A percentile compares a stretch with the other conserved stretches of the same genome.
Conservation (phyloP, 2,329 filamentous ascomycete genomes). For the Aspergillus tanneri region DNA sequence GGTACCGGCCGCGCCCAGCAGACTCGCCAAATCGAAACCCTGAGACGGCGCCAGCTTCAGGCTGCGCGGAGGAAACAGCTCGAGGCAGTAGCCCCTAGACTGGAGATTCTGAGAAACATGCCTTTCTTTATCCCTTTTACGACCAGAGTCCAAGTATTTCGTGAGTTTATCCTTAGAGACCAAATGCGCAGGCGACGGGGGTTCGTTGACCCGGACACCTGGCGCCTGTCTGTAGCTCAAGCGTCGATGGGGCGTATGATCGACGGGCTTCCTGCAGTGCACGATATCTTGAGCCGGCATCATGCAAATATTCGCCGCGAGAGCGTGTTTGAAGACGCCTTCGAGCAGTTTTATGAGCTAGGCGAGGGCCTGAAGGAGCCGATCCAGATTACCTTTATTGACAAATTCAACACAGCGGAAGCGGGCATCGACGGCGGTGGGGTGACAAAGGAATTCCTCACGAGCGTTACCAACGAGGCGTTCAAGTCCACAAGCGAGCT, state of each 20-base stretch:
- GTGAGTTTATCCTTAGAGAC: constrained; percentile 85
- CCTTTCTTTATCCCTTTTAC: constrained; percentile 95
- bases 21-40: constrained; percentile 60
- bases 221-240: constrained; percentile 63
- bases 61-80: constrained; percentile 68
- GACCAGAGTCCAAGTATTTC: constrained; percentile 86
- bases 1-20: constrained; percentile 63
- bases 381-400: constrained; percentile 94
- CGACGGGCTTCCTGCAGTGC: constrained; percentile 40
- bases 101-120: constrained; percentile 93
- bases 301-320: constrained; percentile 77
- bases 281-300: constrained; percentile 56
- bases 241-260: constrained; percentile 38
- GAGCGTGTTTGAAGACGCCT: constrained; percentile 81
- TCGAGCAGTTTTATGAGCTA: constrained; percentile 75
- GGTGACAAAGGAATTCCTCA: constrained; percentile 96
- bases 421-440: constrained; percentile 96
- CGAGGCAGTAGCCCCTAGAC: constrained; percentile 76
- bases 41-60: constrained; percentile 65
- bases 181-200: constrained; percentile 70
- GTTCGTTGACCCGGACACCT: constrained; percentile 68
- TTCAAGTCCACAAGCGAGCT: constrained; percentile 62
- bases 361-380: constrained; percentile 86
- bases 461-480: constrained; percentile 79
- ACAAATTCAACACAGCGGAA: constrained; percentile 81